phyloP scores from a whole-genome alignment of 2,329 filamentous ascomycete species.

The Trichoderma breve region DNA sequence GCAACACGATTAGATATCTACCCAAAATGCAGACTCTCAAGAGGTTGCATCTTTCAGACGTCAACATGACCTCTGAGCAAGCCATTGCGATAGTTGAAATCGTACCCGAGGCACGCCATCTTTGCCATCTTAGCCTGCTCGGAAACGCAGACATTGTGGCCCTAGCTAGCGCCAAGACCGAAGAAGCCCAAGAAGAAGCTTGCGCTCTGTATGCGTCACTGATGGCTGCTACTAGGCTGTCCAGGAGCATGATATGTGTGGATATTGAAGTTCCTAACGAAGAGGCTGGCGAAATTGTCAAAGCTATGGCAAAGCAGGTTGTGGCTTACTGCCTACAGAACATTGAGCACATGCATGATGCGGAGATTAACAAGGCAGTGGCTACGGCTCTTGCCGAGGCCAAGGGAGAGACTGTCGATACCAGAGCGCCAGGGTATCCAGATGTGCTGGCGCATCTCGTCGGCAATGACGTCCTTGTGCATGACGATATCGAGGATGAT shows the following conservation, averaged over 20 bases:
- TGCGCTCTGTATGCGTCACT: constrained; percentile 91
- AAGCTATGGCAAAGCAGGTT: constrained; percentile 89
- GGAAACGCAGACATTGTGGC: constrained; percentile 73
- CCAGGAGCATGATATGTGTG: constrained; percentile 78
- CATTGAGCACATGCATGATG: constrained; percentile 74
- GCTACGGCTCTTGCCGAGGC: constrained; percentile 43
- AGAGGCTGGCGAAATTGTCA: constrained; percentile 85
- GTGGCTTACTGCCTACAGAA: constrained; percentile 92
- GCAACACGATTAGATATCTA: constrained; percentile 55
- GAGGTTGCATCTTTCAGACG: constrained; percentile 82
- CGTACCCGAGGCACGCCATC: constrained; percentile 73
- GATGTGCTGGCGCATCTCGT: constrained; percentile 86
- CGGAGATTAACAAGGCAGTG: constrained; percentile 53
- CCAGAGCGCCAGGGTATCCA: constrained; percentile 52
- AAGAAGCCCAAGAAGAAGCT: constrained; percentile 84
- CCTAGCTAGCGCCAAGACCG: constrained; percentile 72
- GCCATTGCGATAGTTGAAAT: constrained; percentile 89
- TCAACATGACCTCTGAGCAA: constrained; percentile 80
- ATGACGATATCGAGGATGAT: constrained; percentile 55
- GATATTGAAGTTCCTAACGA: constrained; percentile 85
- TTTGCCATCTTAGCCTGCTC: constrained; percentile 84
- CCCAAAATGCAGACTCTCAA: constrained; percentile 76
- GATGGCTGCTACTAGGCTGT: constrained; percentile 82
- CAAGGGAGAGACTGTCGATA: constrained; percentile 30
- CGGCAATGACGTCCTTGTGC: constrained; percentile 58